phyloP scores from a whole-genome alignment of 352 stramenopile genomes.

The Phytophthora citrophthora region DNA sequence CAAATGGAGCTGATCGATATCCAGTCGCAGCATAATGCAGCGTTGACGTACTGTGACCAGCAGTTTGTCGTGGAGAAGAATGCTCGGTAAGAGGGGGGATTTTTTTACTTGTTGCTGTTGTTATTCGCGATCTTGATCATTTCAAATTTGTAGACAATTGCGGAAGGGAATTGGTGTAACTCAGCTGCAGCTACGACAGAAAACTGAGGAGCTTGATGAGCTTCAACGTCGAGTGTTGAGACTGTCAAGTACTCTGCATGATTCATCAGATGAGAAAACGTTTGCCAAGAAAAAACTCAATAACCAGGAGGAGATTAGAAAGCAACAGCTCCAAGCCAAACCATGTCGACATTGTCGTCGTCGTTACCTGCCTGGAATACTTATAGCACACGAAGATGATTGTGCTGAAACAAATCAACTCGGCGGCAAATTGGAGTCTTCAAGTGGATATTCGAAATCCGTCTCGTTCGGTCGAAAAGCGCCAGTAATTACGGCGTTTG shows the following conservation, averaged over 20 bases:
- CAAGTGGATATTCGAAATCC: background rate
- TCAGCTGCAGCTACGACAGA: slow-evolving; percentile 55
- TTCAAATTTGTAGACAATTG: slow-evolving; percentile 34
- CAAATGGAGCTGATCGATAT: slow-evolving; percentile 63
- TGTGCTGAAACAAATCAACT: slow-evolving; percentile 40
- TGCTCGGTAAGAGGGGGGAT: slow-evolving; percentile 38
- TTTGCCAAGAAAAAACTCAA: slow-evolving; percentile 56
- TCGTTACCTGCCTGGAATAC: slow-evolving; percentile 39
- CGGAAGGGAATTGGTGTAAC: slow-evolving; percentile 41
- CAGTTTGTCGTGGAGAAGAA: slow-evolving; percentile 65
- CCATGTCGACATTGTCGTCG: slow-evolving; percentile 43
- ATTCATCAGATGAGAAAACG: slow-evolving; percentile 41
- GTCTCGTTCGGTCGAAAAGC: background rate
- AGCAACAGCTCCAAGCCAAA: slow-evolving; percentile 29
- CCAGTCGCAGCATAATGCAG: slow-evolving; percentile 47
- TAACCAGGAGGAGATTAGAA: slow-evolving; percentile 45
- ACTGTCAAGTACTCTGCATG: slow-evolving; percentile 49
- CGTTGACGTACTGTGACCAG: slow-evolving; percentile 55
- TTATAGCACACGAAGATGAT: slow-evolving; percentile 37
- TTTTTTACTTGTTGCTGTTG: background rate
- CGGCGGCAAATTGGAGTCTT: slow-evolving; percentile 18
- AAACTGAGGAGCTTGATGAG: slow-evolving; percentile 50
- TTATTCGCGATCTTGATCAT: background rate
- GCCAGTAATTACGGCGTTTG: slow-evolving; percentile 37
- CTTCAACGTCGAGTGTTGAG: slow-evolving; percentile 55